Evolutionary conservation across 2,329 filamentous ascomycete genomes (phyloP), one percentile per base, ranked within the genome.

Genomic region (Waltergamsia citrina): DNA sequence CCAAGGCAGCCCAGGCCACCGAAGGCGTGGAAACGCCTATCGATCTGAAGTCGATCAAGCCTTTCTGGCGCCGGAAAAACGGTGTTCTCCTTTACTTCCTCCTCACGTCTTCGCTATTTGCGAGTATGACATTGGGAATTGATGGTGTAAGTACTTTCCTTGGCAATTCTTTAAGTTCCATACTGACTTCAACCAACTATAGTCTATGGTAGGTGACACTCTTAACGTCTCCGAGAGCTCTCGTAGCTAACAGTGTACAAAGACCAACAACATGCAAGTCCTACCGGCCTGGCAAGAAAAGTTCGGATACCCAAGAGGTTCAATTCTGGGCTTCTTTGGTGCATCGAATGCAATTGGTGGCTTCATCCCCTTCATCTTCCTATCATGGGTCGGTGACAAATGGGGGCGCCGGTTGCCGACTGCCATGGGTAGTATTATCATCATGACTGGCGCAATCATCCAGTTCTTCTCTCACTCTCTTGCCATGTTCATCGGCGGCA

Each of bases 81-180:
- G 60, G 60, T 2, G 46, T 62, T 4, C 42, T 62, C 12, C 45
- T 63, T 4, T 63, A 63, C 41, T 62, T 63, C 24, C 42, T 63
- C 4, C 50, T 63, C 12, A 63, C 60, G 0, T 63, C 60, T 0
- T 63, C 60, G 5, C 48, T 62, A 2, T 42, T 63, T 21, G 56
- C 60, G 22, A 63, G 59, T 38, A 54, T 57, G 17, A 57, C 60
- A 3, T 46, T 60, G 19, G 60, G 60, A 11, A 61, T 63, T 27
- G 60, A 63, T 25, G 60, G 60, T 14, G 56, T 59, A 46, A 42
- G 55, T 50, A 36, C 17, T 20, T 16, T 12, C n/a, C 3, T 26
- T 26, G 24, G 4, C 24, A 5, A 14, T 14, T 14, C 5, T 26
- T 26, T 11, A 3, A 26, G 7, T 6, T 4, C n/a, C n/a, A n/a